Evolutionary conservation across 345 rosid genomes (phyloP), one percentile per base, ranked within the genome.

Genomic region (Linum lewisii): DNA sequence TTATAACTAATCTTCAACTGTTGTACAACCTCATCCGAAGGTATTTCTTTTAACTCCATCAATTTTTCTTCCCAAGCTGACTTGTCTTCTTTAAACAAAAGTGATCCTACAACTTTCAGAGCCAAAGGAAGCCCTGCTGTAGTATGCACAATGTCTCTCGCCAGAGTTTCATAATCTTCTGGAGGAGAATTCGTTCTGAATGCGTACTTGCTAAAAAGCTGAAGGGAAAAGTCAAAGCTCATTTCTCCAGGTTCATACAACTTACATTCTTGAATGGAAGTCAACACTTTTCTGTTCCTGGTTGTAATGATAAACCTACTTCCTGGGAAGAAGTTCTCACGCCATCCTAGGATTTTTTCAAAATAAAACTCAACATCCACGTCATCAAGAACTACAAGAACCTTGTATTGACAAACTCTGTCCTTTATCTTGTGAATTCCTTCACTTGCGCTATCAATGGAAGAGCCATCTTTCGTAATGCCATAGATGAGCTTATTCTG

Each of bases 151-250:
- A 69, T 21, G 0, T 38, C 34, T 4, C 24, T 13, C 3, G 71
- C 51, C n/a, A 66, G 42, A 22, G 7, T 4, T 18, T 0, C 1
- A 49, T 32, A 42, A 24, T 38, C 34, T 0, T 20, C 10, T 10
- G 2, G 19, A 18, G 65, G 66, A 5, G 14, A 20, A n/a, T 11
- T 14, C 10, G 1, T 1, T 19, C 14, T 0, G 19, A 69, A 69
- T 7, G 78, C 74, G 25, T 59, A 54, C 51, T 0, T 0, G 29
- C 62, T 5, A n/a, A 72, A 63, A 44, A 72, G 66, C 21, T 59
- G 10, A 21, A 4, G 45, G 16, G 45, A 38, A 10, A 8, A 0
- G 45, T 38, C 15, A 38, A 38, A 38, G 14, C 45, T 38, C 45
- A 38, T 38, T 38, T 38, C 45, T 6, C 14, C 14, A 38, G 45